Evolutionary conservation across 305 asterid genomes (phyloP).

Genomic region (Fraxinus albicans): DNA sequence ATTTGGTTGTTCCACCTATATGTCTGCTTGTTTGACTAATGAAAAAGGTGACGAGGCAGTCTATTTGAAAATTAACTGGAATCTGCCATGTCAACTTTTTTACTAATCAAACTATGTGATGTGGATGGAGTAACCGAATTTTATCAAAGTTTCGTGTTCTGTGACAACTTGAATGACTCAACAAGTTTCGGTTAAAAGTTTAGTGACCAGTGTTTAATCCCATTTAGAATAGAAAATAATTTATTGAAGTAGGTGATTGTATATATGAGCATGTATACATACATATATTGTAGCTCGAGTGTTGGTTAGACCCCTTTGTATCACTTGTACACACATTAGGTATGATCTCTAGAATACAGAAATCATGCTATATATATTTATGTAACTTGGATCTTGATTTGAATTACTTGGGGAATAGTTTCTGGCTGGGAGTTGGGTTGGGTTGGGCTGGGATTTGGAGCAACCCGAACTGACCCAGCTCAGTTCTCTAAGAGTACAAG

Average conservation of each 20-base stretch:
- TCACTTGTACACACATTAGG: slow-evolving; percentile 3
- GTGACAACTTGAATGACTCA: background rate
- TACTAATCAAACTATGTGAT: background rate
- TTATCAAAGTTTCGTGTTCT: background rate
- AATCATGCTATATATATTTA: background rate
- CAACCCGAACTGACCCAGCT: too few relatives aligned
- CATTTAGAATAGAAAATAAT: slow-evolving; percentile 14
- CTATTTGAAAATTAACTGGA: background rate
- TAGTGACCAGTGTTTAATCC: background rate
- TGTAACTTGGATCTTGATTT: slow-evolving; percentile 7
- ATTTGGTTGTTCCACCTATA: background rate
- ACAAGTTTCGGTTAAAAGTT: background rate
- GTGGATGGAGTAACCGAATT: background rate
- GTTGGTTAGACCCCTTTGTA: background rate
- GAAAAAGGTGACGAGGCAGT: background rate
- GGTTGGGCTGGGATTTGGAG: too few relatives aligned
- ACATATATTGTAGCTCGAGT: background rate
- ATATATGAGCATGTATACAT: slow-evolving; percentile 21
- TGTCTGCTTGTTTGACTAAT: background rate
- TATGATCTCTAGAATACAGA: slow-evolving; percentile 4
- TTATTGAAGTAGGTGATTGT: slow-evolving; percentile 25
- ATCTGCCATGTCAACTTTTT: background rate
- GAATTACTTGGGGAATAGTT: background rate
- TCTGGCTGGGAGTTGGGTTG: background rate
- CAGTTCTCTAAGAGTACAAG: too few relatives aligned